Evolutionary conservation across 2,329 filamentous ascomycete species (phyloP).

Genomic region (Colletotrichum tropicicola): DNA sequence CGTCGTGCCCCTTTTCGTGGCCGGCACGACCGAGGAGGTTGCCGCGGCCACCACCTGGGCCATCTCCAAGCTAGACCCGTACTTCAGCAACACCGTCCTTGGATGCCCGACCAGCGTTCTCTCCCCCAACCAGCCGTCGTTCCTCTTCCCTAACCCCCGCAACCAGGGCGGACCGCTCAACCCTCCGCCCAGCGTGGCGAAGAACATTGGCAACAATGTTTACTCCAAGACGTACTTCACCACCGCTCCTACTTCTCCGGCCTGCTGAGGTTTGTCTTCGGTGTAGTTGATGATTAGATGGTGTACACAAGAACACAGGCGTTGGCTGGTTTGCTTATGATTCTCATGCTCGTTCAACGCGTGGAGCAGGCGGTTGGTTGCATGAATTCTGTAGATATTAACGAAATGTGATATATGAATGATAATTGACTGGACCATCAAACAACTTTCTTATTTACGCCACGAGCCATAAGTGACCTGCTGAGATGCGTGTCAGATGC

Average conservation of each 20-base stretch:
- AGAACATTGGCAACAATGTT: constrained; percentile 12
- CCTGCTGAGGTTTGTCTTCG: neutral
- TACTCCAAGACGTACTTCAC: constrained; percentile 23
- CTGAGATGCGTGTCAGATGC: too few species aligned
- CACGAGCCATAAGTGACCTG: too few species aligned
- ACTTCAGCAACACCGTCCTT: constrained; percentile 10
- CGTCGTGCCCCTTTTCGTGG: constrained; percentile 3
- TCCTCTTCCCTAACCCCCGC: neutral
- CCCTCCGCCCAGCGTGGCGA: neutral
- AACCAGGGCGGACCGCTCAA: constrained; percentile 14
- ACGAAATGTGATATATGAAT: too few species aligned
- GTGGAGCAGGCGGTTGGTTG: too few species aligned
- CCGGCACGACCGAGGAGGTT: constrained; percentile 6
- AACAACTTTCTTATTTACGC: too few species aligned
- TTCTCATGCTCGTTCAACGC: too few species aligned
- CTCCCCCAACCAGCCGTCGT: constrained; percentile 1
- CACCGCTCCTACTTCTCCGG: constrained; percentile 1
- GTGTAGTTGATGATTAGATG: too few species aligned
- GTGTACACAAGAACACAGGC: too few species aligned
- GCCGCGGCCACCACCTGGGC: constrained; percentile 15
- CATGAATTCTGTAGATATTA: too few species aligned
- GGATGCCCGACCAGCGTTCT: constrained; percentile 6
- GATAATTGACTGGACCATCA: too few species aligned
- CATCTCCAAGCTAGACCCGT: constrained; percentile 16
- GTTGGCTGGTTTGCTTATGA: too few species aligned